These are phyloP conservation scores for Ogataea pilisensis DNA, from an alignment of 805 yeast genomes.

Conservation along the genomic window DNA sequence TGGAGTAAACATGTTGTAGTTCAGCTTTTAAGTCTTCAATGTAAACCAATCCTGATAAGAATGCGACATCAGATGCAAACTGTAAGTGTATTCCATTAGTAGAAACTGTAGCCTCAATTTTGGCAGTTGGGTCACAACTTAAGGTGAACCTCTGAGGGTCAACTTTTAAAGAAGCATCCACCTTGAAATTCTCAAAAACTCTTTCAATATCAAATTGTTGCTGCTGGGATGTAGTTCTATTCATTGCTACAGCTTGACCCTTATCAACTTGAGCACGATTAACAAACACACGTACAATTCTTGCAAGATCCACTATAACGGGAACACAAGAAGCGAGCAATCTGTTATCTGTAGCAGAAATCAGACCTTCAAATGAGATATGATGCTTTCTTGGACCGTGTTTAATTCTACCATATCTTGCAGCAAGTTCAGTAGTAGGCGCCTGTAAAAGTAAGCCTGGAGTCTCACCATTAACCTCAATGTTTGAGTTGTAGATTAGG, in stretches of 20 bases:
- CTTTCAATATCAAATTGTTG: constrained; percentile 35
- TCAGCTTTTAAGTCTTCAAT: constrained; percentile 62
- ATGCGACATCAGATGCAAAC: constrained; percentile 46
- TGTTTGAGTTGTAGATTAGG: constrained; percentile 40
- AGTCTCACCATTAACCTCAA: constrained; percentile 34
- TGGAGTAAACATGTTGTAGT: constrained; percentile 84
- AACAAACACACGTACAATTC: constrained; percentile 47
- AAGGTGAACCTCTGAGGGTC: constrained; percentile 72
- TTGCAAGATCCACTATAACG: constrained; percentile 55
- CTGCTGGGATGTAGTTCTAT: constrained; percentile 1
- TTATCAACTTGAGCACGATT: constrained; percentile 17
- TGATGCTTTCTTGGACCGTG: constrained; percentile 37
- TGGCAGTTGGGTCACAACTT: constrained; percentile 92
- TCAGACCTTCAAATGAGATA: constrained; percentile 49
- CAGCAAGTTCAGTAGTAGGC: constrained; percentile 63
- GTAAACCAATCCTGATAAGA: constrained; percentile 38
- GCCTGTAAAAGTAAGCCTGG: constrained; percentile 64
- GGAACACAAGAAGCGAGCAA: constrained; percentile 77
- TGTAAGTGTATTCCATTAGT: constrained; percentile 63
- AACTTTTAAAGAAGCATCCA: constrained; percentile 59
- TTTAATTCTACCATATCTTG: constrained; percentile 46
- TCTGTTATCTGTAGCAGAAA: constrained; percentile 68
- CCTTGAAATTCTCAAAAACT: constrained; percentile 51
- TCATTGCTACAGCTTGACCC: constrained; percentile 2
- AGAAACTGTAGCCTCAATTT: constrained; percentile 81